Base-by-base conservation (phyloP, 2,329 filamentous ascomycete species). In the Colletotrichum echinochloae region DNA sequence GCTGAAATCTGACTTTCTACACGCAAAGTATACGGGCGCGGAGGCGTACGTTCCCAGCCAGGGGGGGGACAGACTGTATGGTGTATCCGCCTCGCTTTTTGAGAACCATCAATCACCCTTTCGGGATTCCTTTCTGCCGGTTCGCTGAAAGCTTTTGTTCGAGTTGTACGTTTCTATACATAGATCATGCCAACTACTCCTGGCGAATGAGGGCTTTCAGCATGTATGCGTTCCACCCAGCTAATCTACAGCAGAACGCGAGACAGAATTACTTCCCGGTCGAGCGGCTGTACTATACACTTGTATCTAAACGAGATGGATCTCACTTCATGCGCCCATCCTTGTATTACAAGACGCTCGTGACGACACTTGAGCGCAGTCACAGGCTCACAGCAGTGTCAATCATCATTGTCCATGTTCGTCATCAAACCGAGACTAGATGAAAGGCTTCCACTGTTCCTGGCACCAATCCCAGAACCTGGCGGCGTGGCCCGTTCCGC, bases 381-480 rank as follows among this genome's bases (percentile, higher is more conserved):
- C n/a, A n/a, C n/a, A n/a, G n/a, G n/a, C n/a, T n/a, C n/a, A n/a
- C n/a, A n/a, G n/a, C n/a, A n/a, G n/a, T n/a, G n/a, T n/a, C n/a
- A n/a, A n/a, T n/a, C n/a, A n/a, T n/a, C n/a, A n/a, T n/a, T n/a
- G n/a, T n/a, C n/a, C n/a, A n/a, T n/a, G n/a, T n/a, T n/a, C n/a
- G n/a, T n/a, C n/a, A n/a, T n/a, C n/a, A n/a, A n/a, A n/a, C n/a
- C n/a, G 33, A 2, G 33, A 37, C 30, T 44, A 65, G 5, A 59
- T 9, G 23, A 65, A 65, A n/a, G 56, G 35, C n/a, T 35, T 62
- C 57, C 65, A 63, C n/a, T 68, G 65, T 48, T 74, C 60, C 55
- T 75, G 74, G 37, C 75, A 80, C 75, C 78, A 78, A 35, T 76
- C 74, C 78, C 79, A 79, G 39, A 79, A 66, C 49, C 66, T 76